Percentiles rank a stretch among this genome's conserved stretches.
Evolutionary conservation across 2,329 filamentous ascomycete species (phyloP).

Genomic region (Colletotrichum phormii): DNA sequence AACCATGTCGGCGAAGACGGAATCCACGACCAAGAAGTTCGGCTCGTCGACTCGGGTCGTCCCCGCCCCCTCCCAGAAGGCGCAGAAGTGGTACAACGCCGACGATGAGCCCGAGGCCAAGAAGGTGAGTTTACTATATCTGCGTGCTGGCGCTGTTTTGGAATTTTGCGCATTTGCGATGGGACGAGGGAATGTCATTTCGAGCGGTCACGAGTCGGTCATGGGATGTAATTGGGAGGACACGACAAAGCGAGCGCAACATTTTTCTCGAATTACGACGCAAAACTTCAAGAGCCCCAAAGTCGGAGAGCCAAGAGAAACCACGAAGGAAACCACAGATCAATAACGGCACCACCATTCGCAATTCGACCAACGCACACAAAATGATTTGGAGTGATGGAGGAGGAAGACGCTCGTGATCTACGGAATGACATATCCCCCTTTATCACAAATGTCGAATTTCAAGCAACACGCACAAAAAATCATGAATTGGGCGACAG

Average conservation of each 20-base stretch:
- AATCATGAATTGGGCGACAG: not conserved
- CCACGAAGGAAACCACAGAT: not conserved
- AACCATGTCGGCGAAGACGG: conserved; percentile 80
- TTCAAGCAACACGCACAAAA: not conserved
- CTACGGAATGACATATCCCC: conserved; percentile 4
- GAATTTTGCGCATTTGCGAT: conserved; percentile 2
- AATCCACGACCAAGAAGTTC: conserved; percentile 89
- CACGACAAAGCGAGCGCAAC: conserved; percentile 9
- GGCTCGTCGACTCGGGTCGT: conserved; percentile 95
- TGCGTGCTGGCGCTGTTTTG: conserved; percentile 30
- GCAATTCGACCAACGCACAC: not conserved
- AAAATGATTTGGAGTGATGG: not conserved
- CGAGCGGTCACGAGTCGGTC: conserved; percentile 22
- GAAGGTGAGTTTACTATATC: conserved; percentile 80
- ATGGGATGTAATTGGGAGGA: conserved; percentile 5
- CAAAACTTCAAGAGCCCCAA: not conserved
- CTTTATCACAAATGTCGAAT: not conserved
- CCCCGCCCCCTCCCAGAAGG: conserved; percentile 89
- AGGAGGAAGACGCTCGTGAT: conserved; percentile 25
- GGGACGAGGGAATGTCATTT: conserved; percentile 3
- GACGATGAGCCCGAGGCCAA: conserved; percentile 89
- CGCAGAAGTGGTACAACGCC: conserved; percentile 98
- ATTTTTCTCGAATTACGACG: conserved; percentile 1
- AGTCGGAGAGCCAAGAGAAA: not conserved
- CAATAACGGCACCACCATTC: not conserved